Conservation (phyloP, 2,329 filamentous ascomycete species). For the Hawksworthiomyces lignivorus region DNA sequence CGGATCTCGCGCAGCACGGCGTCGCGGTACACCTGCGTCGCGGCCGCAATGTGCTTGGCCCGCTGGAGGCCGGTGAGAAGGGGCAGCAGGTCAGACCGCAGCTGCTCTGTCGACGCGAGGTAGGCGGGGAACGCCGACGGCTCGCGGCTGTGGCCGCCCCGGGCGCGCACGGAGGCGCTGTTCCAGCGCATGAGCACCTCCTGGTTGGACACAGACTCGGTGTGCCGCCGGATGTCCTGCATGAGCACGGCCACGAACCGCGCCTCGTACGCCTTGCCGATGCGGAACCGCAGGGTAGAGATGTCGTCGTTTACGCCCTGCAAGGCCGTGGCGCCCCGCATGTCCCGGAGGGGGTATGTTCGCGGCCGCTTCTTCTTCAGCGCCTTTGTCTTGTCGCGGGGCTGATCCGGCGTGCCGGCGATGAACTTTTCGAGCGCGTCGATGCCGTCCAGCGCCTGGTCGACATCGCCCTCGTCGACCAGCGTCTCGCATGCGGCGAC, state of each 20-base stretch:
- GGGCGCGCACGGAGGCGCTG: constrained; percentile 62
- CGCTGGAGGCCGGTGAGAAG: constrained; percentile 73
- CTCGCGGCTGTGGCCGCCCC: constrained; percentile 58
- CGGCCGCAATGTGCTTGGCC: constrained; percentile 70
- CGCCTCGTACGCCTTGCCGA: constrained; percentile 79
- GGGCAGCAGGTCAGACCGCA: constrained; percentile 63
- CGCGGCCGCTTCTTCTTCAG: constrained; percentile 12
- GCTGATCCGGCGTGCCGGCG: constrained; percentile 53
- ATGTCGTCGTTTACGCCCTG: constrained; percentile 75
- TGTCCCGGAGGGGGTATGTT: constrained; percentile 47
- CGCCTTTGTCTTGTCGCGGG: constrained; percentile 15
- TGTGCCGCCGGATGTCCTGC: constrained; percentile 71
- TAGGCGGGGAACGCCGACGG: constrained; percentile 71
- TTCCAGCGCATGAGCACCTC: constrained; percentile 83
- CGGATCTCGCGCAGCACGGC: constrained; percentile 80
- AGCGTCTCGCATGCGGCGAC: constrained; percentile 70
- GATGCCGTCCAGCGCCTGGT: constrained; percentile 70
- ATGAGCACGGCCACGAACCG: constrained; percentile 73
- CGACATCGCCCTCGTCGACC: constrained; percentile 76
- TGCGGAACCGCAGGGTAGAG: constrained; percentile 64
- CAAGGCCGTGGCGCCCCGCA: constrained; percentile 70
- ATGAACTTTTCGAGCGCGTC: constrained; percentile 74
- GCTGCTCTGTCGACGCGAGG: constrained; percentile 59
- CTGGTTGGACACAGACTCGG: constrained; percentile 60
- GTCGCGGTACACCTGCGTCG: constrained; percentile 78